Conservation (phyloP, 768 basidiomycete genomes). For the Lepiota venenata region DNA sequence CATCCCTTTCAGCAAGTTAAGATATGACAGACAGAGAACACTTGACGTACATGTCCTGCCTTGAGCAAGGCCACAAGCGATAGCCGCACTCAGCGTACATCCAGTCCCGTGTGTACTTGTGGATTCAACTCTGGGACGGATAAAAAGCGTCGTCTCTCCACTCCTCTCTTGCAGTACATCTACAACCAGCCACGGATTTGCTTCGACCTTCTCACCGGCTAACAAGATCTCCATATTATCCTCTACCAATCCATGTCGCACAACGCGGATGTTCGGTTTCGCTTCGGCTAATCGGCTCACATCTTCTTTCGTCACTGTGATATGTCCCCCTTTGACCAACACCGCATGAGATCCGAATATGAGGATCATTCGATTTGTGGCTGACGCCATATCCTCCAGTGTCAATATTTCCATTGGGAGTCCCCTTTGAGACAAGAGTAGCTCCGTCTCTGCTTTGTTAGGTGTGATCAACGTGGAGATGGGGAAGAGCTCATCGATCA, state of each 20-base stretch:
- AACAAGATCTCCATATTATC: slow-evolving; percentile 67
- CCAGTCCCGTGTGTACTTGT: slow-evolving; percentile 89
- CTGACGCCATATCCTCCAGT: slow-evolving; percentile 59
- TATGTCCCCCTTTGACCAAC: slow-evolving; percentile 85
- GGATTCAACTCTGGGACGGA: slow-evolving; percentile 60
- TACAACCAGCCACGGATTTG: slow-evolving; percentile 43
- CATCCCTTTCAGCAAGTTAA: not conserved
- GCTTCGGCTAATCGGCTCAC: slow-evolving; percentile 29
- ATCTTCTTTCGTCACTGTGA: slow-evolving; percentile 43
- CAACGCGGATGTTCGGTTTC: slow-evolving; percentile 31
- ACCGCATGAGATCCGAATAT: slow-evolving; percentile 50
- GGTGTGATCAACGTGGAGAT: slow-evolving; percentile 76
- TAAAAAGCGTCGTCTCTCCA: slow-evolving; percentile 44
- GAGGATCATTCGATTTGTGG: slow-evolving; percentile 44
- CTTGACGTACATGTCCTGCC: slow-evolving; percentile 37
- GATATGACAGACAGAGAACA: not conserved
- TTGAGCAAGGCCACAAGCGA: slow-evolving; percentile 62
- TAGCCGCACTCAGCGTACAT: slow-evolving; percentile 85
- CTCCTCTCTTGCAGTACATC: slow-evolving; percentile 53
- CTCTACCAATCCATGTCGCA: slow-evolving; percentile 41
- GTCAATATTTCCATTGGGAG: slow-evolving; percentile 30
- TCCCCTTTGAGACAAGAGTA: slow-evolving; percentile 47
- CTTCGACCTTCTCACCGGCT: slow-evolving; percentile 16
- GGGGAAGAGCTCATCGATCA: slow-evolving; percentile 68
- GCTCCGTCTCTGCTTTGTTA: slow-evolving; percentile 77